Conservation (phyloP, 2,329 filamentous ascomycete species). For the Microsporum canis region DNA sequence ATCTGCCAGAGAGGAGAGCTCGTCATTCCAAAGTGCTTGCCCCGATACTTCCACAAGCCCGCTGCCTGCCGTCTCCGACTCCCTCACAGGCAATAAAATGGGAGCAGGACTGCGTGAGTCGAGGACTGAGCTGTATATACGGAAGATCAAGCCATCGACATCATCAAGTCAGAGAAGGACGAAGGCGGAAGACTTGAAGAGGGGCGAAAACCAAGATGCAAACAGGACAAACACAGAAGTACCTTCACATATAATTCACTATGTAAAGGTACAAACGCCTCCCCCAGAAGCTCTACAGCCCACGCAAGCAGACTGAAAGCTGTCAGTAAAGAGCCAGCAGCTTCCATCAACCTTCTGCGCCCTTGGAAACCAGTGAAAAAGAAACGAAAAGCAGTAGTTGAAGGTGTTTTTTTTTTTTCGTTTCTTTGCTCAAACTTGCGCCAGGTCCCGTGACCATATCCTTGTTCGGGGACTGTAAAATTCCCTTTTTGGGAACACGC, state of each 20-base stretch:
- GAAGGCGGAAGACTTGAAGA: not conserved
- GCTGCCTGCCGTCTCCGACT: not conserved
- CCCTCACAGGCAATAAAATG: not conserved
- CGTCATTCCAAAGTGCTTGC: not conserved
- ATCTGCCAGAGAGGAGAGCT: not conserved
- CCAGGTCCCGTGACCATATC: constrained; percentile 1
- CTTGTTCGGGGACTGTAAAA: not conserved
- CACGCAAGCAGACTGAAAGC: not conserved
- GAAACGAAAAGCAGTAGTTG: not conserved
- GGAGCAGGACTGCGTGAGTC: too few species aligned
- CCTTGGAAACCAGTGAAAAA: not conserved
- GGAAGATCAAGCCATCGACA: not conserved
- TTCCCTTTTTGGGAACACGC: constrained; percentile 1
- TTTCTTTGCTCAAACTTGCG: not conserved
- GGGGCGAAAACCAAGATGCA: not conserved
- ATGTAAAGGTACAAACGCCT: not conserved
- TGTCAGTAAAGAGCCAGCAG: not conserved
- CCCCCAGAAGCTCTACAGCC: not conserved
- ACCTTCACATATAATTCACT: not conserved
- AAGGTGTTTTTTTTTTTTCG: not conserved
- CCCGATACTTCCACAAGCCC: too few species aligned
- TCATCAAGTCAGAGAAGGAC: not conserved
- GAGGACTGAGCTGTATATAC: not conserved
- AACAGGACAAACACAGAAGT: not conserved
- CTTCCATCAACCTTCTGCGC: not conserved